These are phyloP conservation scores for Wickerhamomyces subpelliculosus DNA, from an alignment of 805 yeast genomes.

Conservation along the genomic window DNA sequence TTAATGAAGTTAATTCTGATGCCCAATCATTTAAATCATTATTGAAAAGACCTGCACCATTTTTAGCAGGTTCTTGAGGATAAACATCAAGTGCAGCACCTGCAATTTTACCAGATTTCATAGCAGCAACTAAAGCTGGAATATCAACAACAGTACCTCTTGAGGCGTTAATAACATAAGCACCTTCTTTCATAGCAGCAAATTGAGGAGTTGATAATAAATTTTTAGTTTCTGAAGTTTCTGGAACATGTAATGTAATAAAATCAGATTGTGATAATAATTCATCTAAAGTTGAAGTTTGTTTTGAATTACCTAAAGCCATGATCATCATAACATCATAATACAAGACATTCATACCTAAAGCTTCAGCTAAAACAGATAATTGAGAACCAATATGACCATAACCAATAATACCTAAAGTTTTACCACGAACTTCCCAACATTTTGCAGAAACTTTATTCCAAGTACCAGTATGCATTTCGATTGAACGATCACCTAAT, in stretches of 20 bases:
- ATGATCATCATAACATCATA: conserved; percentile 89
- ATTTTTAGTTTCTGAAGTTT: conserved; percentile 84
- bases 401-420: conserved; percentile 93
- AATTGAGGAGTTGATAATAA: conserved; percentile 86
- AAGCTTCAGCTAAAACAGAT: conserved; percentile 92
- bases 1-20: conserved; percentile 69
- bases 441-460: conserved; percentile 91
- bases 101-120: conserved; percentile 89
- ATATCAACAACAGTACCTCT: conserved; percentile 98
- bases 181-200: conserved; percentile 93
- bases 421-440: conserved; percentile 99
- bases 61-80: conserved; percentile 96
- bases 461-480: conserved; percentile 96
- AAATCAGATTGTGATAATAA: conserved; percentile 79
- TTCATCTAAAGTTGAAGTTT: conserved; percentile 79
- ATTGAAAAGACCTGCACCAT: conserved; percentile 76
- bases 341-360: conserved; percentile 95
- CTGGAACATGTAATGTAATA: conserved; percentile 92
- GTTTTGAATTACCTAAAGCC: conserved; percentile 96
- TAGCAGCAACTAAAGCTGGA: conserved; percentile 85
- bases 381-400: conserved; percentile 98
- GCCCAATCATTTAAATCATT: conserved; percentile 77
- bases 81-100: conserved; percentile 97
- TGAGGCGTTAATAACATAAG: conserved; percentile 91
- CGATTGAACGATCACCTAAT: conserved; percentile 92